phyloP scores from a whole-genome alignment of 1,139 yeast genomes.

The Sugiyamaella castrensis region DNA sequence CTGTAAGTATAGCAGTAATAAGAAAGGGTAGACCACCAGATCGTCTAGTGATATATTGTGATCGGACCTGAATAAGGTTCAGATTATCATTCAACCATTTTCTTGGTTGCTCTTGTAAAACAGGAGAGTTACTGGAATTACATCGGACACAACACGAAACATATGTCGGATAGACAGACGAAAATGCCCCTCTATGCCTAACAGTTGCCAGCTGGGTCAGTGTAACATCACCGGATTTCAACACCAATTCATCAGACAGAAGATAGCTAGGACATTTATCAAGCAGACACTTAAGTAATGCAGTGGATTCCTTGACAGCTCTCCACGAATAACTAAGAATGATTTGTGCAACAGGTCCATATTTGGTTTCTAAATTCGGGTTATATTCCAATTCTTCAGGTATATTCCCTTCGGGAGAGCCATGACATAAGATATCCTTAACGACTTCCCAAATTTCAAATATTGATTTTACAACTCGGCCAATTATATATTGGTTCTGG shows the following conservation, averaged over 20 bases:
- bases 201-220: constrained; percentile 67
- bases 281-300: constrained; percentile 49
- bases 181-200: constrained; percentile 88
- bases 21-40: constrained; percentile 89
- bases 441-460: constrained; percentile 52
- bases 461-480: constrained; percentile 32
- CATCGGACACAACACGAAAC: constrained; percentile 59
- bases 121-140: constrained; percentile 35
- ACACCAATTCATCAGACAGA: constrained; percentile 32
- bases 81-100: constrained; percentile 59
- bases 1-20: constrained; percentile 66
- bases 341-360: constrained; percentile 59
- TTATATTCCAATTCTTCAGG: constrained; percentile 46
- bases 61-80: constrained; percentile 49
- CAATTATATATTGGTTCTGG: constrained; percentile 21
- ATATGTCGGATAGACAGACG: constrained; percentile 80
- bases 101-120: constrained; percentile 39
- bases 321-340: constrained; percentile 79
- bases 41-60: constrained; percentile 75
- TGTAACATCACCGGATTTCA: constrained; percentile 51
- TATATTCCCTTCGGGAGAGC: constrained; percentile 62
- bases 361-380: constrained; percentile 38
- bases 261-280: constrained; percentile 29
- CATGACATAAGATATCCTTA: constrained; percentile 57
- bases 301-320: constrained; percentile 72